These are phyloP conservation scores for Hippophae rhamnoides DNA, from an alignment of 306 rosid species.

Conservation along the genomic window DNA sequence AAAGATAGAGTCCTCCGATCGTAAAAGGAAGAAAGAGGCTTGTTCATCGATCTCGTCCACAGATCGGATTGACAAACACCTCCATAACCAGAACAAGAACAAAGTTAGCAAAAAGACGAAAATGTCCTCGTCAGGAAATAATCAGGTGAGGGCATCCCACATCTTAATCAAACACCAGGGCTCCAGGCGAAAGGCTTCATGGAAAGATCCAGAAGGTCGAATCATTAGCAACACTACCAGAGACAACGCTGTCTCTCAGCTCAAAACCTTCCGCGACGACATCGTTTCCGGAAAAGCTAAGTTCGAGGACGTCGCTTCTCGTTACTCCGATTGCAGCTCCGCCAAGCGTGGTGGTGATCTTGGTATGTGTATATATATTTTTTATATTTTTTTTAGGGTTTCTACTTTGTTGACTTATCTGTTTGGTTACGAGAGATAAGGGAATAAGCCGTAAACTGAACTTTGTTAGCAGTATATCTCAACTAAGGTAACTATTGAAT, in stretches of 20 bases:
- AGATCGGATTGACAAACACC: slow-evolving; percentile 43
- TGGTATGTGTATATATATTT: slow-evolving; percentile 29
- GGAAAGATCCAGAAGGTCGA: slow-evolving; percentile 96
- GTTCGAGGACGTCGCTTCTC: slow-evolving; percentile 68
- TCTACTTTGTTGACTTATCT: no score
- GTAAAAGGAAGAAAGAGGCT: slow-evolving; percentile 55
- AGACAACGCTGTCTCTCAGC: slow-evolving; percentile 66
- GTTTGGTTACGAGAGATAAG: no score
- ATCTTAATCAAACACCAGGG: slow-evolving; percentile 88
- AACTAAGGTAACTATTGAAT: no score
- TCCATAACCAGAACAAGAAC: slow-evolving; percentile 11
- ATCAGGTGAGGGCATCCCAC: slow-evolving; percentile 91
- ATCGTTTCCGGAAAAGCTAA: slow-evolving; percentile 63
- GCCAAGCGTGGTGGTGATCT: slow-evolving; percentile 99
- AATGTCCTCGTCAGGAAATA: slow-evolving; percentile 52
- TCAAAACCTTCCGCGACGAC: slow-evolving; percentile 54
- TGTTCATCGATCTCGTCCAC: slow-evolving; percentile 39
- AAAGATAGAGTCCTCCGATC: slow-evolving; percentile 80
- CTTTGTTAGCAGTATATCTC: no score
- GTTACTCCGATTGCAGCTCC: slow-evolving; percentile 85
- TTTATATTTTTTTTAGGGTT: no score
- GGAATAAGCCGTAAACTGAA: no score
- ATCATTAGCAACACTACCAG: slow-evolving; percentile 66
- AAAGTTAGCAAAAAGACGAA: slow-evolving; percentile 29
- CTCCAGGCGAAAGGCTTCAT: slow-evolving; percentile 85